Evolutionary conservation across 306 rosid species (phyloP).

Genomic region (Prunus armeniaca): DNA sequence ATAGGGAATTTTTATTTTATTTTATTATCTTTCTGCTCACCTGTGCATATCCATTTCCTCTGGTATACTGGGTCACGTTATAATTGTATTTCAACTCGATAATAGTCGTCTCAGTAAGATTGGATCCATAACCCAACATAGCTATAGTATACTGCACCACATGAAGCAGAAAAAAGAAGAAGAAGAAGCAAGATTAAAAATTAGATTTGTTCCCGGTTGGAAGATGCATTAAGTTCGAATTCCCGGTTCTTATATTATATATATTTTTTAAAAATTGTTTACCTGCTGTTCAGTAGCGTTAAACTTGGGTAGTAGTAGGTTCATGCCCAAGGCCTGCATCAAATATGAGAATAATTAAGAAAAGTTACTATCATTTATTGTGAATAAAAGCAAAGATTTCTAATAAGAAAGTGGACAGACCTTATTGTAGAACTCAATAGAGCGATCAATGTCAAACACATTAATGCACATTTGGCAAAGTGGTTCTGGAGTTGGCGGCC

Average conservation of each 20-base stretch:
- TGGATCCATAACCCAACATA: conserved; percentile 10
- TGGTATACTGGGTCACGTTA: neutral
- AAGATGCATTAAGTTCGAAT: too few species aligned
- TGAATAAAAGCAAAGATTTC: neutral
- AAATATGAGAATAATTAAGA: neutral
- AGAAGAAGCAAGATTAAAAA: neutral
- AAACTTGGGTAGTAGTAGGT: neutral
- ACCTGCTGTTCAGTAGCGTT: neutral
- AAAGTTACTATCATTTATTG: neutral
- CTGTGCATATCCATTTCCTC: conserved; percentile 21
- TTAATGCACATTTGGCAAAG: conserved; percentile 13
- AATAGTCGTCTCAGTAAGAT: neutral
- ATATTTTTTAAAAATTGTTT: neutral
- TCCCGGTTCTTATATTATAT: too few species aligned
- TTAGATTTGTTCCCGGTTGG: neutral
- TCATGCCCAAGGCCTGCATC: conserved; percentile 19
- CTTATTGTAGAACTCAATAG: conserved; percentile 16
- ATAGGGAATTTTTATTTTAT: neutral
- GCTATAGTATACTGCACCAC: conserved; percentile 3
- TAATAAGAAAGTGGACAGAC: neutral
- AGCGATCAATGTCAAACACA: conserved; percentile 6
- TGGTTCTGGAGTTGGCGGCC: conserved; percentile 21
- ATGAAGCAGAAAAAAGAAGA: too few species aligned
- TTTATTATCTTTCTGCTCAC: neutral
- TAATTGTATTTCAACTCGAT: conserved; percentile 18